These are phyloP conservation scores for Penicillium canescens DNA, from an alignment of 495 filamentous ascomycete genomes.

Conservation along the genomic window DNA sequence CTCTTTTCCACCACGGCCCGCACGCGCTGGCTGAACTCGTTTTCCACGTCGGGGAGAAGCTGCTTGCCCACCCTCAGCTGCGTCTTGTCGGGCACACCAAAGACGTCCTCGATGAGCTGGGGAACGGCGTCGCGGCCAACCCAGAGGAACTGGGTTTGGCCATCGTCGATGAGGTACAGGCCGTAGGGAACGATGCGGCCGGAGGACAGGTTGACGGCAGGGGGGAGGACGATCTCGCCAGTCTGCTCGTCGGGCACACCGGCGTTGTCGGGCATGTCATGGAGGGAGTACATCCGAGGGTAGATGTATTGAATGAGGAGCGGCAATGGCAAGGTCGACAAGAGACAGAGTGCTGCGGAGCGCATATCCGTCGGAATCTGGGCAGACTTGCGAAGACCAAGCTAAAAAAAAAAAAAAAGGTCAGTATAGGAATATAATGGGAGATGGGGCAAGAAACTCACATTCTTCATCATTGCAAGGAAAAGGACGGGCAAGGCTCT, in stretches of 20 bases:
- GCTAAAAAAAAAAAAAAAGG: constrained; percentile 39
- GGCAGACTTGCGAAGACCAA: constrained; percentile 90
- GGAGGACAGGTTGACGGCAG: constrained; percentile 81
- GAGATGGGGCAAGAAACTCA: constrained; percentile 37
- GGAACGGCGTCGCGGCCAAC: constrained; percentile 90
- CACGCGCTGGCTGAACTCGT: constrained; percentile 94
- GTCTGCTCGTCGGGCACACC: constrained; percentile 82
- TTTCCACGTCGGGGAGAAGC: constrained; percentile 80
- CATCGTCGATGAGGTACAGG: constrained; percentile 97
- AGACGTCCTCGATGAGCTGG: constrained; percentile 85
- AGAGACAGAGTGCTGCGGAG: constrained; percentile 86
- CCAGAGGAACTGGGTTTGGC: constrained; percentile 97
- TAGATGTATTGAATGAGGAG: constrained; percentile 97
- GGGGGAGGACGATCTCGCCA: constrained; percentile 85
- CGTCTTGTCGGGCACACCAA: constrained; percentile 75
- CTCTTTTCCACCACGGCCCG: constrained; percentile 90
- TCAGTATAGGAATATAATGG: constrained; percentile 8
- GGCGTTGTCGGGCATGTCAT: constrained; percentile 96
- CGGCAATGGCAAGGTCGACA: constrained; percentile 89
- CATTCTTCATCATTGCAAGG: constrained; percentile 91
- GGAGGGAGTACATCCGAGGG: constrained; percentile 87
- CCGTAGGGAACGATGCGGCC: constrained; percentile 87
- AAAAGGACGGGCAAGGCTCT: constrained; percentile 86
- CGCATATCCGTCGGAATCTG: constrained; percentile 96
- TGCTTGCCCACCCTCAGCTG: constrained; percentile 91